Conservation (phyloP, 805 yeast genomes). For the Candida montana region DNA sequence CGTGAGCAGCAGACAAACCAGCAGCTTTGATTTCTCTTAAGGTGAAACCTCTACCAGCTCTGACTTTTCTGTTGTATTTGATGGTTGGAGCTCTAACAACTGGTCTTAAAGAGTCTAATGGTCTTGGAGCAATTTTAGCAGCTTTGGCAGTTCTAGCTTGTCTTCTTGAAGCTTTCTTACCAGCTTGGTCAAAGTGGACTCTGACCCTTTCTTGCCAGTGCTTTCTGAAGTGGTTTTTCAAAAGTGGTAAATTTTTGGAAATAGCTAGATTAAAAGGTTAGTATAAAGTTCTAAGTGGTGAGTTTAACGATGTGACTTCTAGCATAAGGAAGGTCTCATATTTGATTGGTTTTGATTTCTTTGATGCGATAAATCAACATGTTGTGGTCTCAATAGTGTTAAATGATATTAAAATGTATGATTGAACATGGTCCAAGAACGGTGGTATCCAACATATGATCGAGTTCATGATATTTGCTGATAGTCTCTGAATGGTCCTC, state of each 20-base stretch:
- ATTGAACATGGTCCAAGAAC: too few species aligned
- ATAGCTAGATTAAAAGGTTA: constrained; percentile 60
- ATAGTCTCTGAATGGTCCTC: background rate
- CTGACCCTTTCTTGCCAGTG: constrained; percentile 99
- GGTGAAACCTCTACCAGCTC: constrained; percentile 99
- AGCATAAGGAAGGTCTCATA: background rate
- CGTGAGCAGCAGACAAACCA: constrained; percentile 89
- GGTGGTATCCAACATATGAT: background rate
- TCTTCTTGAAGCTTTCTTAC: constrained; percentile 98
- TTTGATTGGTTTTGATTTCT: background rate
- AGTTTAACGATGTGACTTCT: background rate
- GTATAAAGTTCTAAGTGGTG: constrained; percentile 23
- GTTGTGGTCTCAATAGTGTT: too few species aligned
- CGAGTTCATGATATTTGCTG: too few species aligned
- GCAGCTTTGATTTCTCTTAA: constrained; percentile 98
- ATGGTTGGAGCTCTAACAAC: constrained; percentile 98
- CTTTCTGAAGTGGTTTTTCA: constrained; percentile 99
- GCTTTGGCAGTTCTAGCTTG: constrained; percentile 90
- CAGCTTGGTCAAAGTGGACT: constrained; percentile 99
- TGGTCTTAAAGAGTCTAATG: constrained; percentile 94
- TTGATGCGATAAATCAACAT: too few species aligned
- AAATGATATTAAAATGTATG: constrained; percentile 57
- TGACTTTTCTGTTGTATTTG: constrained; percentile 98
- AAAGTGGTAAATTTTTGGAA: constrained; percentile 97
- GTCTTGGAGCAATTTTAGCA: constrained; percentile 95